Conservation (phyloP, 140 eudicot genomes). For the Cichorium intybus region DNA sequence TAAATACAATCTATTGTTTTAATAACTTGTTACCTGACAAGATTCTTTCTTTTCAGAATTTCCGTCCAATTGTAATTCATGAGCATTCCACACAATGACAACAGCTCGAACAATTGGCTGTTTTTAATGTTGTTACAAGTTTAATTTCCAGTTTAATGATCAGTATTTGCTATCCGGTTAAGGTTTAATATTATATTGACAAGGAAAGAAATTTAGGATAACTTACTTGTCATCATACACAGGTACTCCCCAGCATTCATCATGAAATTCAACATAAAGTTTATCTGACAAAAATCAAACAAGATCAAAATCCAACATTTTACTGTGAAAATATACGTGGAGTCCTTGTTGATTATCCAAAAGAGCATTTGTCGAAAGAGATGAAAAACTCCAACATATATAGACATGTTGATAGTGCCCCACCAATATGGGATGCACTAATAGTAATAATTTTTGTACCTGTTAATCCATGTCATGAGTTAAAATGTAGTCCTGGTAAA, state of each 20-base stretch:
- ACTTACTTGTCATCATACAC: conserved; percentile 96
- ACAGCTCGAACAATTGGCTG: conserved; percentile 86
- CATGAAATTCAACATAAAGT: conserved; percentile 86
- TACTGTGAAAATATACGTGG: too few relatives aligned
- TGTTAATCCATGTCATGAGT: background rate
- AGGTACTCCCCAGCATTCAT: conserved; percentile 99
- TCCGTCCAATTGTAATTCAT: conserved; percentile 99
- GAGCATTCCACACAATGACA: conserved; percentile 87
- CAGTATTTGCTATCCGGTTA: background rate
- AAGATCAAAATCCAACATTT: background rate
- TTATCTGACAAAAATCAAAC: conserved; percentile 53
- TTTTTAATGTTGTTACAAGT: conserved; percentile 8
- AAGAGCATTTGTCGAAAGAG: too few relatives aligned
- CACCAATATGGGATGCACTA: too few relatives aligned
- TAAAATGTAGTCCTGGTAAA: background rate
- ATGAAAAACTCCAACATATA: too few relatives aligned
- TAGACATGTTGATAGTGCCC: too few relatives aligned
- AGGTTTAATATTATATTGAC: background rate
- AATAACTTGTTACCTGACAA: conserved; percentile 50
- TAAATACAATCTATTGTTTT: background rate
- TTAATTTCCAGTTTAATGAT: background rate
- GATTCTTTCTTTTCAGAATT: conserved; percentile 69
- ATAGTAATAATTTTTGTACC: background rate
- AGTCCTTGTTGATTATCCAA: too few relatives aligned
- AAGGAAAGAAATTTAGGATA: background rate